A percentile compares a stretch with the other conserved stretches of the same genome.
phyloP scores from a whole-genome alignment of 1,284 basidiomycete species.

The Ganoderma lingzhi region DNA sequence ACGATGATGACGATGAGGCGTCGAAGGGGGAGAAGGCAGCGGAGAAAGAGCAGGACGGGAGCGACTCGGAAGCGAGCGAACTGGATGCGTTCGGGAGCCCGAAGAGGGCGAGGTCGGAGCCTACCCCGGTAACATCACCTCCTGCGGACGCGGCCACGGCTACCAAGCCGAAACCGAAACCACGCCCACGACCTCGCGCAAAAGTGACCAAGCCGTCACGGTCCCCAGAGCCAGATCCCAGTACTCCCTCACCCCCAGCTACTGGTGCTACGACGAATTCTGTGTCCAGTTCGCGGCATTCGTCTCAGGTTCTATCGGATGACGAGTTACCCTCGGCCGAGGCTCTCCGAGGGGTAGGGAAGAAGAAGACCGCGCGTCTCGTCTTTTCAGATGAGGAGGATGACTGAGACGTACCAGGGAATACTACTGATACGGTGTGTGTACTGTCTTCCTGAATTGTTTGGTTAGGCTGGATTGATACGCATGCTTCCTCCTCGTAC shows the following conservation, averaged over 20 bases:
- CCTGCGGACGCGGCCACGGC: slow-evolving; percentile 17
- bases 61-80: slow-evolving; percentile 34
- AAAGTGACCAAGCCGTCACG: slow-evolving; percentile 4
- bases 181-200: slow-evolving; percentile 34
- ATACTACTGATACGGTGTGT: background rate
- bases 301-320: slow-evolving; percentile 17
- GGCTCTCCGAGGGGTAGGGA: slow-evolving; percentile 10
- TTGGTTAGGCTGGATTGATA: background rate
- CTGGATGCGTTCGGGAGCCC: slow-evolving; percentile 38
- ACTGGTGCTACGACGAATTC: background rate
- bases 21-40: slow-evolving; percentile 28
- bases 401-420: background rate
- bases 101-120: slow-evolving; percentile 31
- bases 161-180: slow-evolving; percentile 28
- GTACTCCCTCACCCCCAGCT: background rate
- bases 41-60: slow-evolving; percentile 12
- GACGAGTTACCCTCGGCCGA: slow-evolving; percentile 16
- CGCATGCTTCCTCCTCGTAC: background rate
- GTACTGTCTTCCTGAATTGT: background rate
- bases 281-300: background rate
- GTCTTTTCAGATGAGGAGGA: slow-evolving; percentile 31
- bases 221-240: background rate
- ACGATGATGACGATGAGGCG: slow-evolving; percentile 21
- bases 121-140: slow-evolving; percentile 35
- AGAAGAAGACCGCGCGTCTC: slow-evolving; percentile 19